phyloP scores from a whole-genome alignment of 306 rosid species.

The Cucurbita argyrosperma region DNA sequence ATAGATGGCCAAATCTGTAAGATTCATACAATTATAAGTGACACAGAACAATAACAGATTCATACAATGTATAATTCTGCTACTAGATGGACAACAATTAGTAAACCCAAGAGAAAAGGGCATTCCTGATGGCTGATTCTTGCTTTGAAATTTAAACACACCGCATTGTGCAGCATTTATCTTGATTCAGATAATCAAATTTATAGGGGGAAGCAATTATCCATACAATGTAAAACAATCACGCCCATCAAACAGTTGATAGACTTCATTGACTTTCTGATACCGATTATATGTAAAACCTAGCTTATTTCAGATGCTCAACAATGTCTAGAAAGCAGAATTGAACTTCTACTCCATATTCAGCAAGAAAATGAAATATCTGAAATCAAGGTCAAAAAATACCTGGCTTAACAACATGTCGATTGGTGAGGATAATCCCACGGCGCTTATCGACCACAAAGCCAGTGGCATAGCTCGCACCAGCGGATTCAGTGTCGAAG shows the following conservation, averaged over 20 bases:
- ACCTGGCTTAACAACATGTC: constrained; percentile 97
- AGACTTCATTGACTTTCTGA: not conserved
- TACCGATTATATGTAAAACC: not conserved
- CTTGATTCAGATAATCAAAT: not conserved
- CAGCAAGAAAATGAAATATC: not conserved
- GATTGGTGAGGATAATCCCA: constrained; percentile 89
- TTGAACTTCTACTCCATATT: not conserved
- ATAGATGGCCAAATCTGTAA: not conserved
- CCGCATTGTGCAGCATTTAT: not conserved
- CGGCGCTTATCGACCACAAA: constrained; percentile 86
- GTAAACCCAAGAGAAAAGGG: not conserved
- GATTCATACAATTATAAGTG: not conserved
- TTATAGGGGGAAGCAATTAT: not conserved
- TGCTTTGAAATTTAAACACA: not conserved
- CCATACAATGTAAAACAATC: not conserved
- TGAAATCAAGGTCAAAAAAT: not conserved
- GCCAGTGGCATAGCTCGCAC: constrained; percentile 79
- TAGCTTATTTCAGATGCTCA: not conserved
- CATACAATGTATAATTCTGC: not conserved
- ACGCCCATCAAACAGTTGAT: not conserved
- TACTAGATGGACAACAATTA: not conserved
- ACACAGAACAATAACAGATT: not conserved
- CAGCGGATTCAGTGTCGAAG: constrained; percentile 87
- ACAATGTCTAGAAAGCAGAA: not conserved
- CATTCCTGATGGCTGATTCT: not conserved